Evolutionary conservation across 2,329 filamentous ascomycete species (phyloP).

Genomic region (Ilyonectria sp.): DNA sequence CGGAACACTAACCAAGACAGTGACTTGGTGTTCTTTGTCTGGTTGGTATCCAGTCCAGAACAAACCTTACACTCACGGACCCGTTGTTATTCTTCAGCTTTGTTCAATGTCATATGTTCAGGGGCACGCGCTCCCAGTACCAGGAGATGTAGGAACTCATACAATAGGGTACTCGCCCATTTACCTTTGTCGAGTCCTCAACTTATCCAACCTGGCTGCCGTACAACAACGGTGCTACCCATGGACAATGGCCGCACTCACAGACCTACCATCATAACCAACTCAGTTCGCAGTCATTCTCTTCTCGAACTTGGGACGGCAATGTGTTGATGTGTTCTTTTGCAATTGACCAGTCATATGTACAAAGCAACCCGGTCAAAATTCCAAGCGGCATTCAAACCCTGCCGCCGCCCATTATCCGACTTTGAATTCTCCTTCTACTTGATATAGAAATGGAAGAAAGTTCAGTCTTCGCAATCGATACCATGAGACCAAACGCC

Average conservation of each 20-base stretch:
- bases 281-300: too few species aligned
- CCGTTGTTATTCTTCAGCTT: too few species aligned
- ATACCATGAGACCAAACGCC: neutral
- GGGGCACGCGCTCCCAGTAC: too few species aligned
- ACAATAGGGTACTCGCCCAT: too few species aligned
- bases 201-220: too few species aligned
- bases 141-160: too few species aligned
- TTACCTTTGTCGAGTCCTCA: too few species aligned
- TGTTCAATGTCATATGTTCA: too few species aligned
- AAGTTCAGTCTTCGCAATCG: neutral
- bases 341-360: neutral
- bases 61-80: too few species aligned
- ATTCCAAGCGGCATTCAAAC: neutral
- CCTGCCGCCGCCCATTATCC: neutral
- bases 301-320: neutral
- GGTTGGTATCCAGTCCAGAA: neutral
- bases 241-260: neutral
- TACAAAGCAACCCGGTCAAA: neutral
- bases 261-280: neutral
- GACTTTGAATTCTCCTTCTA: neutral
- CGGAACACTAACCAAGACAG: neutral
- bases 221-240: too few species aligned
- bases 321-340: neutral
- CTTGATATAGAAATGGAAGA: neutral
- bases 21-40: neutral